phyloP scores from a whole-genome alignment of 73 alveolate species.

The Stentor coeruleus region DNA sequence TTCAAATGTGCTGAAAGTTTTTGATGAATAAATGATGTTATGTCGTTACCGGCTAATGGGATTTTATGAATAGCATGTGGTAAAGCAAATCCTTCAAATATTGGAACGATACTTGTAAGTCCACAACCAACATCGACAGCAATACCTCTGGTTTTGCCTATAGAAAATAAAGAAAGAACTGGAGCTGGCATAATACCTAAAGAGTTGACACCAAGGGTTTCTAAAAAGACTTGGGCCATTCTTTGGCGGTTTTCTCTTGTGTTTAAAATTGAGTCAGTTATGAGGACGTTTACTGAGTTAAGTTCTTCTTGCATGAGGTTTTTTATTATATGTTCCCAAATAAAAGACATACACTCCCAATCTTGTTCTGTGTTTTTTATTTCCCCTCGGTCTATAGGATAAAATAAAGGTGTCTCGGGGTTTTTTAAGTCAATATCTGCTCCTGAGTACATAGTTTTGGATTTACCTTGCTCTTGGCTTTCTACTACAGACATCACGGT shows the following conservation, averaged over 20 bases:
- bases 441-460: slow-evolving; percentile 30
- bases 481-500: slow-evolving; percentile 39
- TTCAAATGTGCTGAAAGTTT: slow-evolving; percentile 30
- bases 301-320: slow-evolving; percentile 50
- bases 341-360: slow-evolving; percentile 47
- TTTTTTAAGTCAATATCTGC: slow-evolving; percentile 36
- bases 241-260: slow-evolving; percentile 58
- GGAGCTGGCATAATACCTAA: slow-evolving; percentile 59
- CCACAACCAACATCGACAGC: slow-evolving; percentile 84
- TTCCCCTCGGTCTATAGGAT: slow-evolving; percentile 67
- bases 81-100: slow-evolving; percentile 76
- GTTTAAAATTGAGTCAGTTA: slow-evolving; percentile 66
- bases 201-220: slow-evolving; percentile 58
- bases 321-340: slow-evolving; percentile 65
- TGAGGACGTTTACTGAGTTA: slow-evolving; percentile 54
- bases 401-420: slow-evolving; percentile 30
- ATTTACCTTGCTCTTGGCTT: background rate
- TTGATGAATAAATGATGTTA: slow-evolving; percentile 33
- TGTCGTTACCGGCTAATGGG: slow-evolving; percentile 82
- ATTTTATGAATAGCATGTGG: slow-evolving; percentile 81
- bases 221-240: slow-evolving; percentile 62
- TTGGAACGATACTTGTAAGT: slow-evolving; percentile 71
- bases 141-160: slow-evolving; percentile 71
- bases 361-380: slow-evolving; percentile 43
- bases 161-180: slow-evolving; percentile 58